Conservation (phyloP, 2,329 filamentous ascomycete genomes). For the Fusarium liriodendri region DNA sequence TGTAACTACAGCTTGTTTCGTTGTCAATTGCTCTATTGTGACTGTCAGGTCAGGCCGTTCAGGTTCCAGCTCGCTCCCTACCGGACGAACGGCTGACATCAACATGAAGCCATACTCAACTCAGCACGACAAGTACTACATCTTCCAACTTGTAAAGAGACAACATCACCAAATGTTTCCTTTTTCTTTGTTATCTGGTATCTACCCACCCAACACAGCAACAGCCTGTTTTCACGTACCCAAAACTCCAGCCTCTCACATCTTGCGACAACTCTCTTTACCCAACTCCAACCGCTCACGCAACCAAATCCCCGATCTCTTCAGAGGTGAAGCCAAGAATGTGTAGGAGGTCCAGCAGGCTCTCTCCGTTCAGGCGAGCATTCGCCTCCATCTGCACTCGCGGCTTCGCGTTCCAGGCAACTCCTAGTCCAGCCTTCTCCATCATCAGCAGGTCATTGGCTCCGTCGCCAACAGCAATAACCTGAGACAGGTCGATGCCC, state of each 20-base stretch:
- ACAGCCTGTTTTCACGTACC: slow-evolving; percentile 23
- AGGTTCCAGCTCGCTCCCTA: not conserved
- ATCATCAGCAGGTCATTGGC: slow-evolving; percentile 89
- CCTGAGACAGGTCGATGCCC: slow-evolving; percentile 72
- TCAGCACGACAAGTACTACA: not conserved
- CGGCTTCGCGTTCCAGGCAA: slow-evolving; percentile 88
- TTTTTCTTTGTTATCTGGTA: slow-evolving; percentile 36
- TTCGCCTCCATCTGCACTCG: slow-evolving; percentile 82
- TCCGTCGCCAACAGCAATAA: slow-evolving; percentile 82
- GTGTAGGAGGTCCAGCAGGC: slow-evolving; percentile 77
- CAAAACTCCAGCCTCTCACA: slow-evolving; percentile 19
- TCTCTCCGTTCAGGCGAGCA: slow-evolving; percentile 77
- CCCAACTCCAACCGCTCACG: slow-evolving; percentile 23
- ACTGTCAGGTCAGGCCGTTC: not conserved
- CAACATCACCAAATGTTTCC: slow-evolving; percentile 1
- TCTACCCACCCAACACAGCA: slow-evolving; percentile 36
- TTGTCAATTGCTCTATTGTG: slow-evolving; percentile 2
- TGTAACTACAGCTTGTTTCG: slow-evolving; percentile 32
- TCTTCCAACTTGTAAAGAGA: not conserved
- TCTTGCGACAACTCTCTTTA: slow-evolving; percentile 18
- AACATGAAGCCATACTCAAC: not conserved
- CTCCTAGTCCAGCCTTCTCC: slow-evolving; percentile 77
- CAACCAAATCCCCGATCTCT: slow-evolving; percentile 57
- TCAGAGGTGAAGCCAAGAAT: slow-evolving; percentile 77
- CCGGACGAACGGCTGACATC: slow-evolving; percentile 5